Evolutionary conservation across 177 flowering plant genomes (phyloP).

Genomic region (Telopea speciosissima): DNA sequence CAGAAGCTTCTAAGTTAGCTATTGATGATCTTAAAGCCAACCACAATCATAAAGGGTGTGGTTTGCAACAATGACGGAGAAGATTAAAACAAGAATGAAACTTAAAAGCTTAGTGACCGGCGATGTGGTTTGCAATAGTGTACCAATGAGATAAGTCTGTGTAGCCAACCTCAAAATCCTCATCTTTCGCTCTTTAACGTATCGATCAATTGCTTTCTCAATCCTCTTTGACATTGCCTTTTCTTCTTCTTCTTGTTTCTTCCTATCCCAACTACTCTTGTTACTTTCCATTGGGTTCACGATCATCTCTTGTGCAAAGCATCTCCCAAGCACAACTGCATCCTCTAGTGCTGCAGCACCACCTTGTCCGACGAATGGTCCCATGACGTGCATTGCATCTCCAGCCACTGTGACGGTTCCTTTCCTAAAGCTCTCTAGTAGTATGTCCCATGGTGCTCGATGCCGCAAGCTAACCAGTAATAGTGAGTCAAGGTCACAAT

Average conservation of each 20-base stretch:
- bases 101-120: constrained; percentile 7
- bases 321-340: constrained; percentile 32
- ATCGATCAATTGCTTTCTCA: constrained; percentile 37
- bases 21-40: neutral
- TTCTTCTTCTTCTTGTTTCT: too few species aligned
- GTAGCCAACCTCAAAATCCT: constrained; percentile 35
- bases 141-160: constrained; percentile 34
- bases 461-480: constrained; percentile 28
- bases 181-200: constrained; percentile 38
- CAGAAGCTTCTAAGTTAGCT: too few species aligned
- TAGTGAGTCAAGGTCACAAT: constrained; percentile 27
- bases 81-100: neutral
- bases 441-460: constrained; percentile 49
- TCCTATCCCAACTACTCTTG: too few species aligned
- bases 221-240: constrained; percentile 2
- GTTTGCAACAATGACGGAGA: constrained; percentile 1
- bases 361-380: constrained; percentile 63
- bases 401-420: constrained; percentile 55
- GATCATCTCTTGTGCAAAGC: constrained; percentile 8
- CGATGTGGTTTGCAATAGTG: constrained; percentile 7
- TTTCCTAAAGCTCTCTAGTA: constrained; percentile 26
- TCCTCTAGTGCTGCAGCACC: constrained; percentile 58
- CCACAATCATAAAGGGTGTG: neutral
- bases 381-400: constrained; percentile 69
- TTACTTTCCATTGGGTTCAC: neutral